Percentiles rank a stretch among this genome's conserved stretches.
Conservation (phyloP, 2,329 filamentous ascomycete genomes). For the Bipolaris sorokiniana region DNA sequence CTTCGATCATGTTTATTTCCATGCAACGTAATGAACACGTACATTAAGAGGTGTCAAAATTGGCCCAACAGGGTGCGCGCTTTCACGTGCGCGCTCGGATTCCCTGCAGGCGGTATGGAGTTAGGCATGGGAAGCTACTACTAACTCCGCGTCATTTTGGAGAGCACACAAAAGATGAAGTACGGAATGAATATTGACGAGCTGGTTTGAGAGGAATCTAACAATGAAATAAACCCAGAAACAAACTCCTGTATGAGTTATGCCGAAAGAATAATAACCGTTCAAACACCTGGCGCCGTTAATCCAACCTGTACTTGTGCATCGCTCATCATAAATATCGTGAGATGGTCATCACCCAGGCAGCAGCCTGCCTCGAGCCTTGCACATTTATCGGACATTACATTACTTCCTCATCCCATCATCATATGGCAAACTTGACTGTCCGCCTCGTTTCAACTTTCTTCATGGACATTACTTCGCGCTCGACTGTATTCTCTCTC, state of each 20-base stretch:
- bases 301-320: conserved; percentile 7
- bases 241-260: not conserved
- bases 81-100: conserved; percentile 13
- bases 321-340: conserved; percentile 22
- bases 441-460: conserved; percentile 27
- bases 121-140: not conserved
- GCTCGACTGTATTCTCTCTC: conserved; percentile 37
- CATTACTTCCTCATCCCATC: conserved; percentile 16
- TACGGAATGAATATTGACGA: not conserved
- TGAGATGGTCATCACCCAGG: conserved; percentile 30
- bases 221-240: not conserved
- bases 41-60: not conserved
- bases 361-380: not conserved
- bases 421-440: conserved; percentile 42
- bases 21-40: not conserved
- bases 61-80: not conserved
- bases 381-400: conserved; percentile 18
- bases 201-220: not conserved
- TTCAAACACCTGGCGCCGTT: conserved; percentile 9
- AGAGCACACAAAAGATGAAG: not conserved
- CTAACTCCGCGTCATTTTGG: conserved; percentile 2
- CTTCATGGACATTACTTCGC: conserved; percentile 28
- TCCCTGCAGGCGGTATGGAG: not conserved
- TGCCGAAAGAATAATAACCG: not conserved
- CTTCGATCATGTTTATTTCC: not conserved